Conservation (phyloP, 169 alveolate genomes). For the Perkinsus marinus region DNA sequence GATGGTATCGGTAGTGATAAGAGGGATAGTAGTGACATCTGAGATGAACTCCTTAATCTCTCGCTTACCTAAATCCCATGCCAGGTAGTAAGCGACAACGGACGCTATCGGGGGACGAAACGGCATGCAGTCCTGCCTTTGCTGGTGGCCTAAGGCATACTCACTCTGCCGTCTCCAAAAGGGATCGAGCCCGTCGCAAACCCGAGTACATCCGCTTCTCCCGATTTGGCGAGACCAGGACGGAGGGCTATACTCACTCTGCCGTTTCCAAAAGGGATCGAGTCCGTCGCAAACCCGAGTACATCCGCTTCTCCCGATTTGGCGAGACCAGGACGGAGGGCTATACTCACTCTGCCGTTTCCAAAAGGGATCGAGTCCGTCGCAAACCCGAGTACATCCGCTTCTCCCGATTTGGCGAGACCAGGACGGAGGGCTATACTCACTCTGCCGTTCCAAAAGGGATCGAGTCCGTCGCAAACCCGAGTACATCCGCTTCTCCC, state of each 20-base stretch:
- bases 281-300: not conserved
- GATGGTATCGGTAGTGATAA: no score
- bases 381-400: not conserved
- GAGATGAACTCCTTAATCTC: no score
- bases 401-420: not conserved
- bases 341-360: not conserved
- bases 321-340: not conserved
- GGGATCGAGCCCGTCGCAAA: not conserved
- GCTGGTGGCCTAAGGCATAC: not conserved
- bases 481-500: not conserved
- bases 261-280: not conserved
- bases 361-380: not conserved
- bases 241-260: not conserved
- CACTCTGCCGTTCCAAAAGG: not conserved
- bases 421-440: not conserved
- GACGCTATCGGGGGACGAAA: not conserved
- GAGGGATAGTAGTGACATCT: no score
- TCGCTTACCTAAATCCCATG: not conserved
- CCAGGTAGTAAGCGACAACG: not conserved
- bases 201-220: not conserved
- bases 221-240: not conserved
- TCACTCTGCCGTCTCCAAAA: not conserved
- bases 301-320: not conserved
- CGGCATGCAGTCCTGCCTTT: not conserved
- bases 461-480: not conserved